Percentiles rank a stretch among this genome's conserved stretches.
Conservation (phyloP, 129 eudicot genomes). For the Pseudognaphalium luteoalbum region DNA sequence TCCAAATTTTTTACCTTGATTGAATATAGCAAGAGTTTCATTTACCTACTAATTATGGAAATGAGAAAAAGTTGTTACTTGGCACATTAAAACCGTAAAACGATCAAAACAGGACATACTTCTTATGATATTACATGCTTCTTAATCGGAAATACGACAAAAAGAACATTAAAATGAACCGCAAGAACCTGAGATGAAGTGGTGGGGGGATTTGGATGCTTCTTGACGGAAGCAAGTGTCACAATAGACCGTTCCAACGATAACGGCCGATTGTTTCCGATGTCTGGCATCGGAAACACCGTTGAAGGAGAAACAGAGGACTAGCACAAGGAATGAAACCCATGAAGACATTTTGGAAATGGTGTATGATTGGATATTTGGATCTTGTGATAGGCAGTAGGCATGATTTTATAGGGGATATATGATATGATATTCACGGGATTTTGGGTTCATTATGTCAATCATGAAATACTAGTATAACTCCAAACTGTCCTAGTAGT, state of each 20-base stretch:
- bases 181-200: slow-evolving; percentile 73
- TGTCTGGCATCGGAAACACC: slow-evolving; percentile 38
- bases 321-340: slow-evolving; percentile 40
- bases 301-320: slow-evolving; percentile 37
- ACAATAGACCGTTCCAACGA: slow-evolving; percentile 83
- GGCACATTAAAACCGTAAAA: not conserved
- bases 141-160: not conserved
- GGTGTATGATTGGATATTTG: slow-evolving; percentile 19
- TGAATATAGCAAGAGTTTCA: not conserved
- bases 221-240: slow-evolving; percentile 69
- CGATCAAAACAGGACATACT: not conserved
- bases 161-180: not conserved
- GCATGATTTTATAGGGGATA: slow-evolving; percentile 19
- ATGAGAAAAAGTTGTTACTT: too few relatives aligned
- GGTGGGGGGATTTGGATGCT: slow-evolving; percentile 51
- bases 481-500: slow-evolving; percentile 60
- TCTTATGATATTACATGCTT: too few relatives aligned
- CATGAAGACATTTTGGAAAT: slow-evolving; percentile 43
- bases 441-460: slow-evolving; percentile 47
- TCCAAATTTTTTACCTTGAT: not conserved
- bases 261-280: slow-evolving; percentile 50
- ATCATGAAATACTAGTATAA: slow-evolving; percentile 70
- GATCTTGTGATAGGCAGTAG: not conserved
- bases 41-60: too few relatives aligned
- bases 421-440: slow-evolving; percentile 9